Base-by-base conservation (phyloP, 495 filamentous ascomycete genomes). In the Penicillium turbatum region DNA sequence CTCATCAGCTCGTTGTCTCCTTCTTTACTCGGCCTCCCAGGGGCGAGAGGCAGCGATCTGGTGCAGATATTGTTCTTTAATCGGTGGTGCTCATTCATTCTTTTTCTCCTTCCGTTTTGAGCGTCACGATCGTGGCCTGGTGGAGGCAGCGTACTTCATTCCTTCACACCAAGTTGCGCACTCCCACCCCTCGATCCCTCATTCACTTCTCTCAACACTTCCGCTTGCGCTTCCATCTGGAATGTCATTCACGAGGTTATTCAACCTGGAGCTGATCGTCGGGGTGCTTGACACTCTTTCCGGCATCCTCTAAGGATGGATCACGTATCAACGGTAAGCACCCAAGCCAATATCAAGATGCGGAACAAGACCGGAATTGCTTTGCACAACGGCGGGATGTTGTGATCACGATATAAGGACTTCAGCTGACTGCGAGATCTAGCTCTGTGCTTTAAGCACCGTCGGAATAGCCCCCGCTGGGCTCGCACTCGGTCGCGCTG, bases 391-490 rank as follows among this genome's bases (percentile, higher is more conserved):
- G 16, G 26, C 21, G 26, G 39, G 21, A 24, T 24, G 21, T 24
- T 26, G 13, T 21, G 40, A 7, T 44, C 37, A 29, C n/a, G n/a
- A n/a, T n/a, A 12, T 21, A 24, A 17, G 15, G 21, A 15, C 40
- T 4, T 9, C 21, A 2, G 55, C 60, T 61, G 44, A 60, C 35
- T 27, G 27, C 15, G 6, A 29, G 7, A 6, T 8, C 63, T 64
- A 88, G 85, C 78, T 88, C 35, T 87, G 85, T 84, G 85, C 85
- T 59, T 71, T 83, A 60, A 82, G 83, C 75, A 86, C 85, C 51
- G 76, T 87, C 67, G 83, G 81, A 67, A 79, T 85, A 55, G 84
- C 85, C 56, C 77, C 83, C 40, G 77, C 82, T 38, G 85, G 85
- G 51, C 75, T 83, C 54, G 79, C 84, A 53, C 74, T 87, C 59